These are phyloP conservation scores for Boletus sp. DNA, from an alignment of 1,284 basidiomycete species.

Conservation along the genomic window DNA sequence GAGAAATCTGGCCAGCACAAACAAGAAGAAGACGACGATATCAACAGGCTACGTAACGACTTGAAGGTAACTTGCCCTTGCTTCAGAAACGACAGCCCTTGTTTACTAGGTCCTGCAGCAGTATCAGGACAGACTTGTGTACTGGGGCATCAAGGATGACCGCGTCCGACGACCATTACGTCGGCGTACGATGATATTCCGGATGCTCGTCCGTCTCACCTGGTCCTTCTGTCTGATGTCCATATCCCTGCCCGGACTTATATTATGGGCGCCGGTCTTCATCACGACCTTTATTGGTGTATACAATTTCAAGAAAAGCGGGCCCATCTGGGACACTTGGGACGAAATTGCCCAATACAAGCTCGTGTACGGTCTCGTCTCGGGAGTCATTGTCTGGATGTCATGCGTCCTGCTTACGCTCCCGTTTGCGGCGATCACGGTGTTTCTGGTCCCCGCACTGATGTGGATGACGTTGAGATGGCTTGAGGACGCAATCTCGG, in stretches of 20 bases:
- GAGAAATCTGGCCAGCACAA: conserved; percentile 20
- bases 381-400: conserved; percentile 65
- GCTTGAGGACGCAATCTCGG: conserved; percentile 78
- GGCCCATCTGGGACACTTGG: conserved; percentile 77
- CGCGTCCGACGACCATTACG: conserved; percentile 64
- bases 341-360: conserved; percentile 89
- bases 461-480: conserved; percentile 88
- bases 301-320: conserved; percentile 68
- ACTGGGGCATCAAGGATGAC: conserved; percentile 75
- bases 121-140: conserved; percentile 68
- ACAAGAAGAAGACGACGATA: conserved; percentile 34
- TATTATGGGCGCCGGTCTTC: conserved; percentile 78
- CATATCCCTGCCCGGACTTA: conserved; percentile 75
- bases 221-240: conserved; percentile 65
- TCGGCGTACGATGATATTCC: conserved; percentile 45
- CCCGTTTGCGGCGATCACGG: conserved; percentile 53
- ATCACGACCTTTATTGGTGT: conserved; percentile 60
- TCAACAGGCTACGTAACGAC: conserved; percentile 47
- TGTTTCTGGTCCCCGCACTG: conserved; percentile 57
- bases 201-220: conserved; percentile 60
- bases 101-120: conserved; percentile 37
- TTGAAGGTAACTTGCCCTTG: conserved; percentile 49
- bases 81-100: neutral
- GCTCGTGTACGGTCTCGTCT: conserved; percentile 73
- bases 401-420: conserved; percentile 52